Conservation (phyloP, 2,329 filamentous ascomycete species). For the Thyridium curvatum region DNA sequence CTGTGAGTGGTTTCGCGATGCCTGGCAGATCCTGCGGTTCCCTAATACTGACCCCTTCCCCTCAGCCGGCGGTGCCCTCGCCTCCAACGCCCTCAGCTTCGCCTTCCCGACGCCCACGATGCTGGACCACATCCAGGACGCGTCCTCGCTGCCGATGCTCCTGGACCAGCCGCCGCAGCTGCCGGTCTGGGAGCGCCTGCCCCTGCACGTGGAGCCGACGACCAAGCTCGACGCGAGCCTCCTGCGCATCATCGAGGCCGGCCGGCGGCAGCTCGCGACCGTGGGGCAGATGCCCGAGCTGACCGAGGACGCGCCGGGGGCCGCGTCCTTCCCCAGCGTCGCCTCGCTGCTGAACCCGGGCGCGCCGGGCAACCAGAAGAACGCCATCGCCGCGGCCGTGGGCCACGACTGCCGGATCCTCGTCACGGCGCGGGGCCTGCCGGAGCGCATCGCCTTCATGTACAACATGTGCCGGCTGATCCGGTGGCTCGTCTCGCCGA, state of each 20-base stretch:
- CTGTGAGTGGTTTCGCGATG: too few relatives aligned
- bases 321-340: constrained; percentile 2
- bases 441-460: constrained; percentile 4
- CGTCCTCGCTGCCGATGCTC: too few relatives aligned
- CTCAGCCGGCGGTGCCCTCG: too few relatives aligned
- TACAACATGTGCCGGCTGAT: constrained; percentile 4
- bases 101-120: too few relatives aligned
- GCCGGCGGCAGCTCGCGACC: not conserved
- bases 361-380: too few relatives aligned
- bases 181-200: constrained; percentile 5
- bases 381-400: too few relatives aligned
- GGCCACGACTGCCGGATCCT: too few relatives aligned
- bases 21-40: too few relatives aligned
- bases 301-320: not conserved
- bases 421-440: not conserved
- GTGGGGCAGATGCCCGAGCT: not conserved
- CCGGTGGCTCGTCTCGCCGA: constrained; percentile 5
- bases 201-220: constrained; percentile 5
- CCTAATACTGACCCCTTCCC: too few relatives aligned
- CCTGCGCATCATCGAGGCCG: not conserved
- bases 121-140: too few relatives aligned
- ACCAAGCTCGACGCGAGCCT: constrained; percentile 4
- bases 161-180: too few relatives aligned
- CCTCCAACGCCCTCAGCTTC: too few relatives aligned
- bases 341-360: constrained; percentile 7